A percentile compares a stretch with the other conserved stretches of the same genome.
Evolutionary conservation across 169 alveolate genomes (phyloP).

Genomic region (Condylostoma magnum): DNA sequence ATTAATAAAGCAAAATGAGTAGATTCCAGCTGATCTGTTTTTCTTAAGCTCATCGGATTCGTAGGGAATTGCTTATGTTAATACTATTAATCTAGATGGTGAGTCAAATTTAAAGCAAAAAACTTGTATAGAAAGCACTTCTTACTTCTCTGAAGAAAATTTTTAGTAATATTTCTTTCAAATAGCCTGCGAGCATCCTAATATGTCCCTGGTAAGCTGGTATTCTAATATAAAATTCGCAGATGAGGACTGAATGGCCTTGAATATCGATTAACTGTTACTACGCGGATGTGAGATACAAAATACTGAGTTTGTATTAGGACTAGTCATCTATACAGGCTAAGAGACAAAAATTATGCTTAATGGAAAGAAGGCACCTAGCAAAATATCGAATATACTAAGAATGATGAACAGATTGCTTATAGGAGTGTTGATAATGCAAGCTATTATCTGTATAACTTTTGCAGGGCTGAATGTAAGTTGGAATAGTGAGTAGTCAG

Average conservation of each 20-base stretch:
- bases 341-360: constrained; percentile 91
- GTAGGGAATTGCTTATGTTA: constrained; percentile 89
- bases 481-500: constrained; percentile 19
- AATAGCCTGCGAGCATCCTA: constrained; percentile 3
- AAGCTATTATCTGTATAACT: constrained; percentile 39
- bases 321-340: constrained; percentile 94
- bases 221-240: constrained; percentile 6
- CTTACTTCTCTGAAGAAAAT: constrained; percentile 31
- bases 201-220: neutral
- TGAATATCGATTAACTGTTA: constrained; percentile 31
- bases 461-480: constrained; percentile 31
- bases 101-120: constrained; percentile 77
- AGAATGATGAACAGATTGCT: constrained; percentile 43
- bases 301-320: constrained; percentile 92
- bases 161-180: neutral
- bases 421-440: constrained; percentile 32
- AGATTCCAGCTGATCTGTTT: constrained; percentile 95
- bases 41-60: constrained; percentile 87
- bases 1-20: constrained; percentile 82
- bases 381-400: constrained; percentile 45
- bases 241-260: neutral
- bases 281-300: constrained; percentile 92
- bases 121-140: constrained; percentile 45
- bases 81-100: constrained; percentile 84
- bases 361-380: constrained; percentile 54